Percentiles rank a stretch among this genome's conserved stretches.
Evolutionary conservation across 1,284 basidiomycete species (phyloP).

Genomic region (Rhodofomes roseus): DNA sequence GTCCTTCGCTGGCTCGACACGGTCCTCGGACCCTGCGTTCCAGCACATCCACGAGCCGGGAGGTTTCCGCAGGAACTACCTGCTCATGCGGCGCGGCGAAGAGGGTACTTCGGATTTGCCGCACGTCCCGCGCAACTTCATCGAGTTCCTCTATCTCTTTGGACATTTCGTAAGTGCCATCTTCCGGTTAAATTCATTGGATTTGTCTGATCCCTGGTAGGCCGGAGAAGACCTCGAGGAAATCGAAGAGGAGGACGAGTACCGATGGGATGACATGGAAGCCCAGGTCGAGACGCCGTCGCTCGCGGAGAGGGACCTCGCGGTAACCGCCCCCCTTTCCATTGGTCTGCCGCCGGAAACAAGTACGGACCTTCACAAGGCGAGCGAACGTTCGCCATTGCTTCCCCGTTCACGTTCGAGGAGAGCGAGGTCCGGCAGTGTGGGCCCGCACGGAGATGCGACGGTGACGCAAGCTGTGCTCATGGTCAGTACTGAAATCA

Average conservation of each 20-base stretch:
- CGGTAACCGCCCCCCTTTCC: conserved; percentile 8
- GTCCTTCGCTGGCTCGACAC: conserved; percentile 65
- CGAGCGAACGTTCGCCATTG: conserved; percentile 29
- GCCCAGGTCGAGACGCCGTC: conserved; percentile 14
- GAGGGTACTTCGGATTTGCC: conserved; percentile 61
- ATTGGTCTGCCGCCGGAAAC: conserved; percentile 24
- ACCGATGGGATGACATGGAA: conserved; percentile 25
- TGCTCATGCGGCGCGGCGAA: conserved; percentile 67
- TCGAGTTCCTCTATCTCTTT: conserved; percentile 90
- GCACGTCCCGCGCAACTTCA: conserved; percentile 69
- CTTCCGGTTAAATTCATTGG: neutral
- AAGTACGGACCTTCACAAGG: conserved; percentile 18
- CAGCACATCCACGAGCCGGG: conserved; percentile 92
- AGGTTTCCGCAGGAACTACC: conserved; percentile 88
- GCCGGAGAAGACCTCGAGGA: conserved; percentile 95
- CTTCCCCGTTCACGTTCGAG: conserved; percentile 46
- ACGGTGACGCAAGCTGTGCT: conserved; percentile 86
- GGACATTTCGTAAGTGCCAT: conserved; percentile 84
- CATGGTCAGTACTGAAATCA: conserved; percentile 61
- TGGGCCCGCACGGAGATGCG: conserved; percentile 74
- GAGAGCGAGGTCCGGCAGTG: conserved; percentile 46
- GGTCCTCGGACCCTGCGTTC: conserved; percentile 63
- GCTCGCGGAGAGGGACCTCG: conserved; percentile 6
- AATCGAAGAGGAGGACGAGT: conserved; percentile 61
- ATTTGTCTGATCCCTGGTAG: conserved; percentile 36